Evolutionary conservation across 495 filamentous ascomycete genomes (phyloP).

Genomic region (Hyaloscypha hepaticicola): DNA sequence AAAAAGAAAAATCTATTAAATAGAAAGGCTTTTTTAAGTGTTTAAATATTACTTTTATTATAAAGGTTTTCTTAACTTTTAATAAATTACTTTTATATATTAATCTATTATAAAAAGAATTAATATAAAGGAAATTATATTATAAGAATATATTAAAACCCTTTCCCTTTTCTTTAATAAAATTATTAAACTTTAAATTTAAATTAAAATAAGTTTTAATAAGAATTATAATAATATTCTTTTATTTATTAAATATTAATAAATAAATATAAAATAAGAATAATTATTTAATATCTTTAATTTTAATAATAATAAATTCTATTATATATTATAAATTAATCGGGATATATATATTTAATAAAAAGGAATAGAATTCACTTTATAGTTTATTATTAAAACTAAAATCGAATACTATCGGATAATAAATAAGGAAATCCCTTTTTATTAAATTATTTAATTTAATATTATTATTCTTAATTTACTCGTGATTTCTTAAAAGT

Average conservation of each 20-base stretch:
- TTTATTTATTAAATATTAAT: constrained; percentile 28
- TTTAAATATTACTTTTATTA: constrained; percentile 4
- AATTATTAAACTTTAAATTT: constrained; percentile 5
- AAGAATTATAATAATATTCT: constrained; percentile 31
- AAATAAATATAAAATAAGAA: constrained; percentile 28
- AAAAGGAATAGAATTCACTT: not conserved
- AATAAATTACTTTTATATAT: constrained; percentile 11
- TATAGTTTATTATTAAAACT: constrained; percentile 17
- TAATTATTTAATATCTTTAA: constrained; percentile 25
- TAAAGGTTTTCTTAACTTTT: constrained; percentile 16
- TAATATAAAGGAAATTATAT: not conserved
- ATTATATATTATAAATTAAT: constrained; percentile 21
- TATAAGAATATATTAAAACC: constrained; percentile 19
- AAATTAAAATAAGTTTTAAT: constrained; percentile 20
- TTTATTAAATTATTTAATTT: constrained; percentile 1
- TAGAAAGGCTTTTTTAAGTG: constrained; percentile 10
- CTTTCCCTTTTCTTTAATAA: constrained; percentile 13
- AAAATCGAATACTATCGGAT: constrained; percentile 17
- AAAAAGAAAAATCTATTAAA: constrained; percentile 11
- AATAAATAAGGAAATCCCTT: constrained; percentile 19
- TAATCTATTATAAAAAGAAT: not conserved
- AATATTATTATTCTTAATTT: constrained; percentile 7
- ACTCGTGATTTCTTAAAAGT: too few species aligned
- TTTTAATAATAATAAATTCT: constrained; percentile 20
- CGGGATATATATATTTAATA: not conserved